Evolutionary conservation across 2,329 filamentous ascomycete genomes (phyloP).

Genomic region (Colletotrichum falcatum): DNA sequence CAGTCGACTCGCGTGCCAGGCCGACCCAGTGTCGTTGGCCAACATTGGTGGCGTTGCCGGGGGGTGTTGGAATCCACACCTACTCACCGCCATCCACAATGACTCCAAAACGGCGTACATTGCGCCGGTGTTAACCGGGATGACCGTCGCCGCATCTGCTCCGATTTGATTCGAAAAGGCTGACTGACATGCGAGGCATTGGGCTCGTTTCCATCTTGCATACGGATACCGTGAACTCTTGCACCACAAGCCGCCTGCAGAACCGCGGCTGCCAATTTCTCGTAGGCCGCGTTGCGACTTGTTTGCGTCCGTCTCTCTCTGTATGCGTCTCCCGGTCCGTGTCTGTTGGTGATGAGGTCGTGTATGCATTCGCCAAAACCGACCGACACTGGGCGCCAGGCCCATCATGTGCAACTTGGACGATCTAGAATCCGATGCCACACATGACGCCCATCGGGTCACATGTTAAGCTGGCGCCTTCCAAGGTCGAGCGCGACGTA

Average conservation of each 20-base stretch:
- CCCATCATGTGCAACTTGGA: background rate
- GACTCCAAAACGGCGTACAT: constrained; percentile 14
- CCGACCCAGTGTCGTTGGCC: constrained; percentile 8
- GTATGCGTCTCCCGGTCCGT: background rate
- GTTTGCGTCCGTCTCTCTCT: background rate
- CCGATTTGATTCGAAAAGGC: constrained; percentile 29
- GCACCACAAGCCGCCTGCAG: background rate
- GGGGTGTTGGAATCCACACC: constrained; percentile 17
- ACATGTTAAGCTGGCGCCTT: constrained; percentile 29
- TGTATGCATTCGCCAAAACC: constrained; percentile 28
- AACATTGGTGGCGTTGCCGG: constrained; percentile 33
- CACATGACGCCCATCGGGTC: constrained; percentile 5
- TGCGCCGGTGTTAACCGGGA: constrained; percentile 26
- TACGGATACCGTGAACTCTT: background rate
- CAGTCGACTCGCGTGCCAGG: constrained; percentile 34
- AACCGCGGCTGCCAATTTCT: background rate
- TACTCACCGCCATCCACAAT: constrained; percentile 39
- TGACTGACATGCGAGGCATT: constrained; percentile 14
- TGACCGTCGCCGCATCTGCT: constrained; percentile 2
- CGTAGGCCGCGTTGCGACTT: constrained; percentile 26
- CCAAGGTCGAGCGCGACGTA: constrained; percentile 14
- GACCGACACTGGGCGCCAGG: background rate
- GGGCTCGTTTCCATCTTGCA: constrained; percentile 16
- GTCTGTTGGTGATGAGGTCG: background rate
- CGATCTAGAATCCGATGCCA: constrained; percentile 15